Evolutionary conservation across 805 yeast genomes (phyloP), one percentile per base, ranked within the genome.

Genomic region (Suhomyces xylopsoci): DNA sequence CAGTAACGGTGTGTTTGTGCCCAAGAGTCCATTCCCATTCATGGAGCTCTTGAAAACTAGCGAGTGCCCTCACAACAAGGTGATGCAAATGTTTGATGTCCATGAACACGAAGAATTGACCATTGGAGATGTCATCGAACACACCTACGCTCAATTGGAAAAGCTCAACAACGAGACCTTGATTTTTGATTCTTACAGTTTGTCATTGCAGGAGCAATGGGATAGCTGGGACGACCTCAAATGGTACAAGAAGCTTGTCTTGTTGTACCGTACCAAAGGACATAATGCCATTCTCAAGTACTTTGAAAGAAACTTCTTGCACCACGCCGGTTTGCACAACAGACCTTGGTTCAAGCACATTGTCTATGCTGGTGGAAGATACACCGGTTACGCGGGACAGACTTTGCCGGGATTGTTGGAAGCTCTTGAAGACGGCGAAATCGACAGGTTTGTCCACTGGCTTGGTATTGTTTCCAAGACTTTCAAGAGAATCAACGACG

Each of bases 271-370:
- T 41, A 68, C 73, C 47, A 52, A 61, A 53, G 66, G 59, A 51
- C 75, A 71, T 55, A 75, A 75, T 63, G 67, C 66, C 58, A 58
- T 68, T 43, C 56, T 67, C 48, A 73, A 74, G 55, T 75, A 78
- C 51, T 67, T 85, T 26, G 88, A 85, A 62, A 70, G 83, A 52
- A 63, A 81, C 60, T 84, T 84, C 59, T 62, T 84, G 26, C 65
- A 77, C 51, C 65, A 67, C 8, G 59, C 72, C 12, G 83, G 87
- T 0, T 68, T 84, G 30, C 59, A 69, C 28, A 73, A 73, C 32
- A 72, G 90, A 57, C 65, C 66, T 6, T 84, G 88, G 86, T 80
- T 83, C 73, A 84, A 78, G 62, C 90, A 86, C 66, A 71, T 83
- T 25, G 69, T 86, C 0, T 83, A 76, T 64, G 88, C 88, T 2